Evolutionary conservation across 371 early-diverging fungal genomes (phyloP), one percentile per base, ranked within the genome.

Genomic region (Syncephalastrum sp.): DNA sequence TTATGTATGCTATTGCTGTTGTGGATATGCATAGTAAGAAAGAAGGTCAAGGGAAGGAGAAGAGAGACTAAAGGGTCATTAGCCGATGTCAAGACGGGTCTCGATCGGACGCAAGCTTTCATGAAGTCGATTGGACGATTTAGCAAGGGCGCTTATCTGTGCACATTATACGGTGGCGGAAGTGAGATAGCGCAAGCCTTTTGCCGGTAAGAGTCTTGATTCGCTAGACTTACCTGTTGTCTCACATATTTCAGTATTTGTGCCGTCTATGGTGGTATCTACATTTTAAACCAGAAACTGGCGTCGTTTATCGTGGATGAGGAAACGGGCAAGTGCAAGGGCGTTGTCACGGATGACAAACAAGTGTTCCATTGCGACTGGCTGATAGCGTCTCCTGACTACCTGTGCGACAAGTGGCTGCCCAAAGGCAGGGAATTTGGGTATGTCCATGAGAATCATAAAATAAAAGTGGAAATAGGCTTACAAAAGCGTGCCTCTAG

Each of bases 181-280:
- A 90, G 92, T 42, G 96, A 97, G 70, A 80, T 95, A 14, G 82
- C 91, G 0, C 98, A 97, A 71, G 89, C 93, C 1, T 96, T 96
- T 68, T 95, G 95, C 70, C 82, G 96, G 80, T 90, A 72, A 49
- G 59, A 23, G 27, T 51, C 13, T 16, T 19, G 49, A n/a, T 7
- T 19, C n/a, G 27, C 23, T 16, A n/a, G 27, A 33, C 29, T 33
- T 27, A 16, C 5, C 15, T 33, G 13, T 12, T 6, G 8, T 15
- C 25, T 50, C 27, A 15, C 42, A 17, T 14, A 46, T 33, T 8
- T 52, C 33, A 88, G 91, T 61, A 73, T 87, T 5, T 90, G 90
- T 49, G 96, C 96, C 13, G 96, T 96, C 0, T 87, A 89, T 63
- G 95, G 95, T 38, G 95, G 96, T 19, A 84, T 85, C 5, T 96